A percentile compares a stretch with the other conserved stretches of the same genome.
Evolutionary conservation across 176 grass and related monocot genomes (phyloP).

Genomic region (Poa pratensis): DNA sequence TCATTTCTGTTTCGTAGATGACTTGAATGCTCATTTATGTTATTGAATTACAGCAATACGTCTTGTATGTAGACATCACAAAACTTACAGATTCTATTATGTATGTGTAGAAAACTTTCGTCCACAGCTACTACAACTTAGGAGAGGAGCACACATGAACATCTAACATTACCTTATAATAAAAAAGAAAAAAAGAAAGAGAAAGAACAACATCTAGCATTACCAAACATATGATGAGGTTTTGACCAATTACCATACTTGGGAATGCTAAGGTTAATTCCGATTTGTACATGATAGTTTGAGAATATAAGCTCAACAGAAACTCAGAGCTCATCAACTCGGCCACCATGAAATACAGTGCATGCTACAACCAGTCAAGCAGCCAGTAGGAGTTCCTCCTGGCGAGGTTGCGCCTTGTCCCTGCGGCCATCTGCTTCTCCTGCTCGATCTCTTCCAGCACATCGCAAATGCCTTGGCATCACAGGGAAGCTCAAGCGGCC

Average conservation of each 20-base stretch:
- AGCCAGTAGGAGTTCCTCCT: slow-evolving; percentile 28
- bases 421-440: slow-evolving; percentile 34
- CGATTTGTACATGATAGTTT: neutral
- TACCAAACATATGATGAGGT: too few relatives aligned
- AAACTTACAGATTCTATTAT: slow-evolving; percentile 7
- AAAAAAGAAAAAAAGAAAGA: neutral
- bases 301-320: slow-evolving; percentile 7
- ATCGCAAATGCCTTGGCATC: slow-evolving; percentile 35
- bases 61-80: neutral
- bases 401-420: slow-evolving; percentile 14
- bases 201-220: slow-evolving; percentile 13
- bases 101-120: neutral
- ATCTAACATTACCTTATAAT: neutral
- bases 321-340: slow-evolving; percentile 25
- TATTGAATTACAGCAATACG: neutral
- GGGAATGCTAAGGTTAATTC: neutral
- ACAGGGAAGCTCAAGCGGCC: slow-evolving; percentile 59
- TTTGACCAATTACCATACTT: neutral
- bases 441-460: slow-evolving; percentile 49
- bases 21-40: neutral
- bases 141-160: slow-evolving; percentile 7
- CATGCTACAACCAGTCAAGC: slow-evolving; percentile 21
- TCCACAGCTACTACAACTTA: neutral
- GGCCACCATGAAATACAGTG: neutral
- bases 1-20: too few relatives aligned